Conservation (phyloP, 305 asterid genomes). For the Solanum aculeatissimum region DNA sequence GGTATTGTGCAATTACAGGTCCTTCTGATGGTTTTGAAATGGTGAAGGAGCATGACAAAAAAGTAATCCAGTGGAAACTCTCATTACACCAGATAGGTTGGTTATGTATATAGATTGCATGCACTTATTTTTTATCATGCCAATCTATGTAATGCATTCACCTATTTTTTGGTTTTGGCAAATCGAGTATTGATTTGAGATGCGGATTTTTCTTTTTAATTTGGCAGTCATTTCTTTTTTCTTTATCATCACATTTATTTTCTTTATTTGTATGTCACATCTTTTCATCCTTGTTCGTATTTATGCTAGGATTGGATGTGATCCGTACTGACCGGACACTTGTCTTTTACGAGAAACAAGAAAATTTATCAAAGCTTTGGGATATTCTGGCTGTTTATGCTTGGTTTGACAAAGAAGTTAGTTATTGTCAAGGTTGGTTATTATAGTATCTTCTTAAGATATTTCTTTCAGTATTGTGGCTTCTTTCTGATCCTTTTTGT, state of each 20-base stretch:
- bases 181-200: not conserved
- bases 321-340: conserved; percentile 85
- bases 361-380: conserved; percentile 78
- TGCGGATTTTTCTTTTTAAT: not conserved
- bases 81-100: conserved; percentile 85
- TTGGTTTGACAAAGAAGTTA: conserved; percentile 84
- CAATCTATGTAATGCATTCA: not conserved
- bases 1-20: conserved; percentile 17
- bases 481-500: not conserved
- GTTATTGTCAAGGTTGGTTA: conserved; percentile 85
- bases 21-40: conserved; percentile 11
- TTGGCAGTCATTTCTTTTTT: not conserved
- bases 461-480: not conserved
- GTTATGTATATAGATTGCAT: conserved; percentile 1
- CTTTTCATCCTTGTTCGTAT: conserved; percentile 3
- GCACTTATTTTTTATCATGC: not conserved
- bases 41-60: conserved; percentile 42
- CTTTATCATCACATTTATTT: not conserved
- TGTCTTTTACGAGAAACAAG: conserved; percentile 69
- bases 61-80: conserved; percentile 74
- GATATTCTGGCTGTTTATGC: conserved; percentile 79
- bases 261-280: not conserved
- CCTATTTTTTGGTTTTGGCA: not conserved
- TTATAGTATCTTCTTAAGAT: not conserved
- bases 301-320: conserved; percentile 73